Evolutionary conservation across 106 monocot genomes (phyloP).

Genomic region (Allium cepa): DNA sequence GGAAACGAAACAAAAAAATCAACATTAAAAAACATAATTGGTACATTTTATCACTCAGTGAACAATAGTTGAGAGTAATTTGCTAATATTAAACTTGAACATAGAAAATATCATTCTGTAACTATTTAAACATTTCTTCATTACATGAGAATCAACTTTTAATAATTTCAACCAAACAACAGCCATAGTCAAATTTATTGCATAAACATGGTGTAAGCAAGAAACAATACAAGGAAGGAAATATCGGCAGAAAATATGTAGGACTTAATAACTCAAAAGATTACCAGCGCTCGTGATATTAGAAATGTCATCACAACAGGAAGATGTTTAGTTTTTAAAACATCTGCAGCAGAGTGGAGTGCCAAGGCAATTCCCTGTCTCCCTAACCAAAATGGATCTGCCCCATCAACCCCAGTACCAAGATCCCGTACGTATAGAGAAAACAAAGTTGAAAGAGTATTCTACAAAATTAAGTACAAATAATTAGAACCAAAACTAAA

Average conservation of each 20-base stretch:
- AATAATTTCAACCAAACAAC: too few relatives aligned
- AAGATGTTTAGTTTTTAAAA: constrained; percentile 84
- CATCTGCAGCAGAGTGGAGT: constrained; percentile 85
- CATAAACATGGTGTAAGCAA: too few relatives aligned
- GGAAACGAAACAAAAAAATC: too few relatives aligned
- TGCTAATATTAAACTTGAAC: too few relatives aligned
- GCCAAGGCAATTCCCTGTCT: constrained; percentile 95
- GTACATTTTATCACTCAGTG: too few relatives aligned
- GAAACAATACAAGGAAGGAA: too few relatives aligned
- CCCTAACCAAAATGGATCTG: constrained; percentile 75
- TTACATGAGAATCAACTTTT: too few relatives aligned
- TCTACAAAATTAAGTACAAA: constrained; percentile 34
- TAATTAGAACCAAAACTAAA: constrained; percentile 4
- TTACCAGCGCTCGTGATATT: constrained; percentile 94
- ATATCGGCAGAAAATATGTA: background rate
- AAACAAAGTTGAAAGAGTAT: constrained; percentile 83
- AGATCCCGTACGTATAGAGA: constrained; percentile 60
- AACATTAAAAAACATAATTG: too few relatives aligned
- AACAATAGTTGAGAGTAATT: too few relatives aligned
- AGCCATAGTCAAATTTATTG: too few relatives aligned
- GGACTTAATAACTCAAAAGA: constrained; percentile 2
- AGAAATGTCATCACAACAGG: constrained; percentile 97
- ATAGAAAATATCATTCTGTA: too few relatives aligned
- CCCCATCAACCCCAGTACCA: constrained; percentile 28
- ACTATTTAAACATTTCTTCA: too few relatives aligned